Base-by-base conservation (phyloP, 345 rosid genomes). In the Lumnitzera littorea region DNA sequence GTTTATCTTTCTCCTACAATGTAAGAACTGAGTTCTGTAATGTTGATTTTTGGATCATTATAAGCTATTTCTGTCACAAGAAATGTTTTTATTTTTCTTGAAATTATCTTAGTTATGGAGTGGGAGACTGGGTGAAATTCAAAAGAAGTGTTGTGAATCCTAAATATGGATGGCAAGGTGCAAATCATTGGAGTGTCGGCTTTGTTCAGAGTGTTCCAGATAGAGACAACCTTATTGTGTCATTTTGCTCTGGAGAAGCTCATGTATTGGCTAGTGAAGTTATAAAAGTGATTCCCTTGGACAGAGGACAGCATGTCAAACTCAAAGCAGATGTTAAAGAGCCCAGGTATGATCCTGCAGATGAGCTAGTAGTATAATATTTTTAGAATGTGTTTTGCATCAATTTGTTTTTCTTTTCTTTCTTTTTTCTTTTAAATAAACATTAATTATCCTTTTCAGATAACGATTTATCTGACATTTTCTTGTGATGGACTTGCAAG, bases 51-150 rank as follows among this genome's bases (percentile, higher is more conserved):
- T 60, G 17, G 24, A 15, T 14, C 31, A 23, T 23, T 24, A 50
- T 50, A 25, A 12, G 17, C 51, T 14, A 27, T 20, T 51, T 9
- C 13, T 14, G 55, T 24, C 9, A 12, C 46, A 46, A 50, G 48
- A 8, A 11, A 41, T 58, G 31, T 20, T 46, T 58, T 57, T 50
- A 41, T 62, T 56, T 20, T 61, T 48, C 43, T 15, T 20, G 9
- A 46, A 16, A 36, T 55, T 50, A 68, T 46, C 60, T 66, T 68
- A 94, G 99, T 71, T 94, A 77, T 78, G 96, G 86, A 71, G 80
- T 88, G 57, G 97, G 97, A 55, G 97, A 94, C 69, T 94, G 99
- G 99, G 89, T 90, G 72, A 94, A 90, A 77, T 90, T 88, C 69
- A 91, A 74, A 74, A 86, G 95, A 82, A 80, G 82, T 68, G 74